phyloP scores from a whole-genome alignment of 208 protist species.

The Sergeia podlipaevii region DNA sequence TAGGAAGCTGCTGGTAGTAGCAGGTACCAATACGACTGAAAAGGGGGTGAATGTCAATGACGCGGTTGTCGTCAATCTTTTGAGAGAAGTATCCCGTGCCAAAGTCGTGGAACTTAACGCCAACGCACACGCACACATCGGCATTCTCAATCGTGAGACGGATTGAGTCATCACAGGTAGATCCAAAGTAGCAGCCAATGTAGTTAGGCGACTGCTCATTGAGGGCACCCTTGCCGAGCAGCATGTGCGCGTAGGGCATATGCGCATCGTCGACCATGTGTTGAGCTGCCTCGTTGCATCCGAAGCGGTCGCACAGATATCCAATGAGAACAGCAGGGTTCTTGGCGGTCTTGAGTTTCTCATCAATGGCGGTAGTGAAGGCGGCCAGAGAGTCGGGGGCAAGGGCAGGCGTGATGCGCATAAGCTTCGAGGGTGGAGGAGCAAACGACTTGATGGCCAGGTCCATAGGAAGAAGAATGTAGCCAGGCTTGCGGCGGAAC shows the following conservation, averaged over 20 bases:
- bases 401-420: background rate
- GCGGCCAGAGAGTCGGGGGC: constrained; percentile 6
- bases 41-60: constrained; percentile 30
- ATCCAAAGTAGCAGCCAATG: constrained; percentile 32
- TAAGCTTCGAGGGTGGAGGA: constrained; percentile 13
- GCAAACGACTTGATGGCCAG: constrained; percentile 3
- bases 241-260: constrained; percentile 28
- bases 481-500: constrained; percentile 24
- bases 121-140: constrained; percentile 21
- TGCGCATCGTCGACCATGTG: constrained; percentile 28
- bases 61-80: constrained; percentile 7
- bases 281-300: constrained; percentile 21
- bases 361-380: constrained; percentile 24
- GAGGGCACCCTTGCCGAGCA: constrained; percentile 40
- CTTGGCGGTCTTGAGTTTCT: constrained; percentile 16
- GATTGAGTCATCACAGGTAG: background rate
- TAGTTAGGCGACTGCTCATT: constrained; percentile 40
- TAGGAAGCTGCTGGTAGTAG: constrained; percentile 16
- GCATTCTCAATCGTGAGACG: constrained; percentile 17
- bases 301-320: constrained; percentile 39
- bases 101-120: constrained; percentile 54
- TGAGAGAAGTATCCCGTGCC: constrained; percentile 44
- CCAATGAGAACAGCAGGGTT: constrained; percentile 15
- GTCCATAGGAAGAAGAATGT: constrained; percentile 31
- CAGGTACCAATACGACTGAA: constrained; percentile 2